Base-by-base conservation (phyloP, 441 rosid species). In the Populus tomentosa region DNA sequence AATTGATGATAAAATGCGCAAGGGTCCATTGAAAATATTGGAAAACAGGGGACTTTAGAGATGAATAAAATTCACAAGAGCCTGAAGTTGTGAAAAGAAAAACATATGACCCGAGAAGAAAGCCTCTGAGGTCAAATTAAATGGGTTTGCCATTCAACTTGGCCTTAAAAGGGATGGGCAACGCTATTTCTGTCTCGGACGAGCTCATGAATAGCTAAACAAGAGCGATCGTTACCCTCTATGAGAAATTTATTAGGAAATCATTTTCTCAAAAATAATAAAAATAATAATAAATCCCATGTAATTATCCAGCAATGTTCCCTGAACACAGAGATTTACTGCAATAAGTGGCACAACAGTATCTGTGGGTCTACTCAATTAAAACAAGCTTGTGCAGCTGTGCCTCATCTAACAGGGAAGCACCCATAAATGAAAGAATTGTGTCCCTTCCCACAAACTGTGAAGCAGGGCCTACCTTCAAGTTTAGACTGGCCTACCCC, bases 321-420 rank as follows among this genome's bases (percentile, higher is more conserved):
- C 13, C 0, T 40, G 46, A 40, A 10, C 46, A 10, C 13, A 10
- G 14, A 38, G 46, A 40, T 40, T 70, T 69, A 63, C 56, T 69
- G 71, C 73, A 73, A 56, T 61, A 73, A 73, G 26, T 13, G 30
- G 78, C 7, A 38, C 69, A 70, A 59, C 67, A 18, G 14, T 14
- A 46, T 7, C 64, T n/a, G 64, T 50, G 76, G 79, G 78, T 35
- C 80, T 70, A 10, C 8, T 20, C 23, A 8, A 9, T 14, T n/a
- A 20, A 38, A 75, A 6, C 40, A 32, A 73, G 71, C 70, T 42
- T 61, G 77, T 73, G 75, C 28, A 33, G 20, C 40, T 73, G 80
- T 71, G 78, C 61, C 80, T 79, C 67, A 62, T 73, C 84, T 66
- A 74, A 42, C 72, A 67, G 66, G 46, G 69, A n/a, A 35, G 26